phyloP scores from a whole-genome alignment of 345 rosid species.

The Acer negundo region DNA sequence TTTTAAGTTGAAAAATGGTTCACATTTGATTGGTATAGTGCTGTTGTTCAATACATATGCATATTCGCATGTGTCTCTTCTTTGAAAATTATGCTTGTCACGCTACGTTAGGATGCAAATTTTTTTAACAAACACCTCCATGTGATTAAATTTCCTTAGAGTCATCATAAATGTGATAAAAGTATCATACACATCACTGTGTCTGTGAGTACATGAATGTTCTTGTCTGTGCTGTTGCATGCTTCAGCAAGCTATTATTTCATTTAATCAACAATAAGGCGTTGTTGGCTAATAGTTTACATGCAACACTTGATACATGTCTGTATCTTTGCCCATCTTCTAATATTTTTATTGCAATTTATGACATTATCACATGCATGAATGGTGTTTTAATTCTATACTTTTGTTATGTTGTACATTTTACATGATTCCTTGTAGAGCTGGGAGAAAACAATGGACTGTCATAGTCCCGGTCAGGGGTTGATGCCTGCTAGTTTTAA shows the following conservation, averaged over 20 bases:
- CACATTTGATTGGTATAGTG: neutral
- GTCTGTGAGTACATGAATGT: neutral
- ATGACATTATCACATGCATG: neutral
- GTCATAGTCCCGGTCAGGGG: conserved; percentile 92
- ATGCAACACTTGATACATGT: neutral
- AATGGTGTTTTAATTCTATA: neutral
- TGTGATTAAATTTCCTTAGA: neutral
- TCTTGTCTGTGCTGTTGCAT: neutral
- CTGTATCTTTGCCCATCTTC: conserved; percentile 1
- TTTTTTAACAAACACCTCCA: neutral
- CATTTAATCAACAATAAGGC: conserved; percentile 6
- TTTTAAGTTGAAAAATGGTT: neutral
- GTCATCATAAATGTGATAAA: neutral
- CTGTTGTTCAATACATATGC: neutral
- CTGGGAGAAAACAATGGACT: conserved; percentile 95
- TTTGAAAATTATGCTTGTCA: neutral
- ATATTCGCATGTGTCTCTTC: neutral
- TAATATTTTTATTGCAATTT: neutral
- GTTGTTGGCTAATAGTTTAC: neutral
- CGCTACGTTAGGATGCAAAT: neutral
- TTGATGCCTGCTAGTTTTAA: conserved; percentile 96
- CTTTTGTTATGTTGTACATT: neutral
- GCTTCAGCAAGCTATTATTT: neutral
- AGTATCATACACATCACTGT: neutral
- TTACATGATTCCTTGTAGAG: conserved; percentile 43